Evolutionary conservation across 495 filamentous ascomycete species (phyloP), one percentile per base, ranked within the genome.

Genomic region (Sphaerosporella brunnea): DNA sequence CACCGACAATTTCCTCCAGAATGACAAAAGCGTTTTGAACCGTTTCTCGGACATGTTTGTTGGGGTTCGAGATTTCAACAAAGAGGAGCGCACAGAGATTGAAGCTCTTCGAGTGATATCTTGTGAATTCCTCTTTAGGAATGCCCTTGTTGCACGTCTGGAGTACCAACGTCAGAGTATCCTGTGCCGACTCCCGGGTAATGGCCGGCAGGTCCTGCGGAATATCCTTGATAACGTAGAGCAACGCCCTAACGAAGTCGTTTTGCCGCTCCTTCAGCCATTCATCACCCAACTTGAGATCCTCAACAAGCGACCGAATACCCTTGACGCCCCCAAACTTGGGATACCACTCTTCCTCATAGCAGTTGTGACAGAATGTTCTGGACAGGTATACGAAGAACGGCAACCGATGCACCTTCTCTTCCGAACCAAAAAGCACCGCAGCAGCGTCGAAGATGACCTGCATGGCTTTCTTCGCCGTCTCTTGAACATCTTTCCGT

Each of bases 191-290:
- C 19, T 75, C 65, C 3, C 92, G 72, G 1, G 87, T 95, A 53
- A 77, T 80, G 20, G 88, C 84, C 8, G 92, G 84, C 0, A 96
- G 70, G 60, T 96, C 92, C 28, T 79, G 66, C 1, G 92, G 88
- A 68, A 93, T 90, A 63, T 99, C 92, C 62, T 99, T 96, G 64
- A 96, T 82, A 53, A 94, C 86, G 67, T 92, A 94, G 66, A 93
- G 76, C 41, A 99, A 67, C 10, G 84, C 83, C 24, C 81, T 74
- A 32, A 83, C 76, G 53, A 94, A 84, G 25, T 95, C 85, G 41
- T 79, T 69, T 52, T 93, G 85, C 52, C 79, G 78, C 4, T 77
- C 72, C 38, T 75, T 70, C 19, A 96, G 66, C 86, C 88, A 99
- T 16, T 67, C 56, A 52, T 93, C 82, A 5, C 86, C 82, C 35